phyloP scores from a whole-genome alignment of 2,329 filamentous ascomycete species.

The Aspergillus pseudoviridinutans region DNA sequence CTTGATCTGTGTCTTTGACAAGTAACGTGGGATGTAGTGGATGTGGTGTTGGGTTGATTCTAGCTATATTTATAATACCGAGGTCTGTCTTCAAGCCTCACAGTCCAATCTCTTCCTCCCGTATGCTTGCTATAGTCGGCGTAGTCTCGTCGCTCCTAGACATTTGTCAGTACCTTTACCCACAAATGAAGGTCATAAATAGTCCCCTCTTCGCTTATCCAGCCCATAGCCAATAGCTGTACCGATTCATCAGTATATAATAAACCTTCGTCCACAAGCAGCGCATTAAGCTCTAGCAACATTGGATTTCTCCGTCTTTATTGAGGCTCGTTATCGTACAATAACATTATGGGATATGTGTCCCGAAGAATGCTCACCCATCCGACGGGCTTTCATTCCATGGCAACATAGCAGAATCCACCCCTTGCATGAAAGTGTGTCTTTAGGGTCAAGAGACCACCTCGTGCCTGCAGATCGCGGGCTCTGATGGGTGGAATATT shows the following conservation, averaged over 20 bases:
- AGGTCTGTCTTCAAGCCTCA: background rate
- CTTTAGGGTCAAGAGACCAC: background rate
- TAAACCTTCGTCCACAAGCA: constrained; percentile 40
- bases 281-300: constrained; percentile 46
- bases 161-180: background rate
- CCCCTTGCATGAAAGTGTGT: background rate
- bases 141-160: constrained; percentile 34
- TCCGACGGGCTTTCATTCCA: background rate
- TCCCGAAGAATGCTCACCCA: background rate
- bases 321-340: constrained; percentile 44
- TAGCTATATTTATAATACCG: background rate
- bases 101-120: constrained; percentile 37
- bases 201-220: constrained; percentile 32
- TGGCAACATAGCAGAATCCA: background rate
- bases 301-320: constrained; percentile 52
- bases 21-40: background rate
- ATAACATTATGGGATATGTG: too few species aligned
- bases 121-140: constrained; percentile 41
- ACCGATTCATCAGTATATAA: constrained; percentile 26
- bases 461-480: background rate
- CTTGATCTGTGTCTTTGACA: background rate
- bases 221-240: constrained; percentile 38
- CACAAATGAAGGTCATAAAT: background rate
- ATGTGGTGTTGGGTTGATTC: background rate
- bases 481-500: background rate